Evolutionary conservation across 805 yeast genomes (phyloP).

Genomic region (Priceomyces carsonii): DNA sequence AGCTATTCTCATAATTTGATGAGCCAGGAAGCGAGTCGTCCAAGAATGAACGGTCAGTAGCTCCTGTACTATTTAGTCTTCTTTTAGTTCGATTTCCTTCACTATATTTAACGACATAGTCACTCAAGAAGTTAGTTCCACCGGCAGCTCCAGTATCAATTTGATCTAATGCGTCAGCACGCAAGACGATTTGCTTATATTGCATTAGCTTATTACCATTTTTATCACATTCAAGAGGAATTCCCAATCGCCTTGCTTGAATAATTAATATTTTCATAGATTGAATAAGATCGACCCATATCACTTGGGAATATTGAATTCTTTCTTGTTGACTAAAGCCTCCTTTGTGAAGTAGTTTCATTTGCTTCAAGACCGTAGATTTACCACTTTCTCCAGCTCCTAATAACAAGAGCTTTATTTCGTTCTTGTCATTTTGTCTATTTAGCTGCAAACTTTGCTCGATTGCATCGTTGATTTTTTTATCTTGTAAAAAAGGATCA

Average conservation of each 20-base stretch:
- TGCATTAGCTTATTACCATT: conserved; percentile 46
- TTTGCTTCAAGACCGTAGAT: conserved; percentile 87
- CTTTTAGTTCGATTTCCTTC: conserved; percentile 54
- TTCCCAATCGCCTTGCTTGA: conserved; percentile 70
- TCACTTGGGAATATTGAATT: conserved; percentile 75
- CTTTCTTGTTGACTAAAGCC: conserved; percentile 84
- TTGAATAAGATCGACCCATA: conserved; percentile 90
- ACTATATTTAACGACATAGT: conserved; percentile 62
- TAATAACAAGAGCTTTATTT: conserved; percentile 70
- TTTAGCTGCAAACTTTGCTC: conserved; percentile 59
- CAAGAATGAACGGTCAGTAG: conserved; percentile 21
- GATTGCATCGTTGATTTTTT: conserved; percentile 59
- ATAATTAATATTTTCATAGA: conserved; percentile 74
- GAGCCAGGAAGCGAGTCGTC: conserved; percentile 15
- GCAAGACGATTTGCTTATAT: conserved; percentile 51
- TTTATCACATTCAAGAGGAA: conserved; percentile 64
- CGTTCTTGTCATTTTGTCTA: conserved; percentile 55
- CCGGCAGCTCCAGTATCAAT: conserved; percentile 70
- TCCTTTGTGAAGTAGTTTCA: conserved; percentile 80
- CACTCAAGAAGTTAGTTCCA: conserved; percentile 60
- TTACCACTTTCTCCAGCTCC: conserved; percentile 97
- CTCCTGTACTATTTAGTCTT: conserved; percentile 56
- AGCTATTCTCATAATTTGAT: conserved; percentile 12
- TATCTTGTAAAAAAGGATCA: conserved; percentile 56
- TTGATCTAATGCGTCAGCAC: conserved; percentile 58